Evolutionary conservation across 495 filamentous ascomycete species (phyloP).

Genomic region (Penicillium pancosmium): DNA sequence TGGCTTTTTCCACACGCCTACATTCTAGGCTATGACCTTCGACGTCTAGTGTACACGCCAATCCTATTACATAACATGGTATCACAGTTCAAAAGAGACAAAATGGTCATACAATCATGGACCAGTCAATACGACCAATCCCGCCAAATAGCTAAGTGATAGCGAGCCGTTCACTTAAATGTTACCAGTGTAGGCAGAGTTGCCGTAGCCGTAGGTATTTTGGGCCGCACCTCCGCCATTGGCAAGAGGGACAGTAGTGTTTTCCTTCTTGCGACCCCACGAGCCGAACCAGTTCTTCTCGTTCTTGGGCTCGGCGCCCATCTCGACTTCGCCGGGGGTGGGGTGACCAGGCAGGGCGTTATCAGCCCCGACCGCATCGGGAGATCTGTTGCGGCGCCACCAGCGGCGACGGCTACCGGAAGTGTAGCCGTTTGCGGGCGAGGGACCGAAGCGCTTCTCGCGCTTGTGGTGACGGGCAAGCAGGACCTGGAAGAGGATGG

Average conservation of each 20-base stretch:
- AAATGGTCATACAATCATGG: conserved; percentile 31
- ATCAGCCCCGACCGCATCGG: conserved; percentile 35
- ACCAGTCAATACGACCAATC: conserved; percentile 3
- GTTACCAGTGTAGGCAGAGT: conserved; percentile 44
- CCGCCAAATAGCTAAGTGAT: not conserved
- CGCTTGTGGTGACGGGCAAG: conserved; percentile 71
- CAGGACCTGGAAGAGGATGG: conserved; percentile 62
- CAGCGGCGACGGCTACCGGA: conserved; percentile 58
- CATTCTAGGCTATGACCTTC: not conserved
- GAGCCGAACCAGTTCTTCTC: conserved; percentile 34
- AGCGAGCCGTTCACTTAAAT: conserved; percentile 20
- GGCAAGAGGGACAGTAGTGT: conserved; percentile 6
- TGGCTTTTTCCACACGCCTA: not conserved
- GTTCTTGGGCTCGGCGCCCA: conserved; percentile 20
- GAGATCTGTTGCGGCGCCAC: conserved; percentile 54
- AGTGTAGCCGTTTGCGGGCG: conserved; percentile 77
- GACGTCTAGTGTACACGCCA: conserved; percentile 17
- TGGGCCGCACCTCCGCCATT: conserved; percentile 12
- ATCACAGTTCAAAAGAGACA: conserved; percentile 25
- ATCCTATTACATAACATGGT: conserved; percentile 27
- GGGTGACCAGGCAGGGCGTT: conserved; percentile 37
- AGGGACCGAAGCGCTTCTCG: conserved; percentile 79
- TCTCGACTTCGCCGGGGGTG: conserved; percentile 43
- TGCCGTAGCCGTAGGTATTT: conserved; percentile 37
- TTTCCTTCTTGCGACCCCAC: conserved; percentile 34